Percentiles rank a stretch among this genome's conserved stretches.
phyloP scores from a whole-genome alignment of 2,329 filamentous ascomycete species.

The Boeremia exigua region DNA sequence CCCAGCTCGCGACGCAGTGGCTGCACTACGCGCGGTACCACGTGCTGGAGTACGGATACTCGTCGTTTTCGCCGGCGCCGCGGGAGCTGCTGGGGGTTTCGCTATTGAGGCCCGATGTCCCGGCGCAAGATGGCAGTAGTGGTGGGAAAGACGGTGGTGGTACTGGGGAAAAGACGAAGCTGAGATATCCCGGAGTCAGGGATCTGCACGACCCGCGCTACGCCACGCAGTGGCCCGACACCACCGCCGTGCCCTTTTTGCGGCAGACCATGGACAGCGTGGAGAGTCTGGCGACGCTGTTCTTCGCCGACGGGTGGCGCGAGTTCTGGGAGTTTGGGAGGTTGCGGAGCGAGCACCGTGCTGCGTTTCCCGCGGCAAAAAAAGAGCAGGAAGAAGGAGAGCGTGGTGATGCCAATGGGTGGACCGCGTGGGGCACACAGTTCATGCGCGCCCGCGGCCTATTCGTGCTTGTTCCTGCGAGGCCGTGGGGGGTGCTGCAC shows the following conservation, averaged over 20 bases:
- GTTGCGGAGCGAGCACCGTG: no score
- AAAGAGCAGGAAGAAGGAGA: no score
- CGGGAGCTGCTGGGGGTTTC: slow-evolving; percentile 74
- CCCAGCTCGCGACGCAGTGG: slow-evolving; percentile 79
- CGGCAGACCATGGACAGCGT: slow-evolving; percentile 81
- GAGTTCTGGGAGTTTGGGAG: slow-evolving; percentile 76
- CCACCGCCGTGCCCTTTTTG: slow-evolving; percentile 67
- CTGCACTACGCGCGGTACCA: slow-evolving; percentile 85
- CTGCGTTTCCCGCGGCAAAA: slow-evolving; percentile 72
- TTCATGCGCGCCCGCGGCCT: slow-evolving; percentile 80
- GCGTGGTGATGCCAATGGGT: no score
- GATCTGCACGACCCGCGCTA: slow-evolving; percentile 48
- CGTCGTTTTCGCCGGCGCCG: slow-evolving; percentile 57
- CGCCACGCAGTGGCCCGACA: slow-evolving; percentile 31
- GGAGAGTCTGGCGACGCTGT: slow-evolving; percentile 70
- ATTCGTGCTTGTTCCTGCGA: slow-evolving; percentile 77
- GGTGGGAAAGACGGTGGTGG: no score
- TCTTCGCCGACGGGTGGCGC: slow-evolving; percentile 85
- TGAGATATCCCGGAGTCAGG: slow-evolving; percentile 46
- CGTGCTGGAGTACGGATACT: slow-evolving; percentile 79
- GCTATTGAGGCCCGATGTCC: slow-evolving; percentile 60
- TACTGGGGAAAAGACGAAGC: no score
- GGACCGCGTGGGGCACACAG: slow-evolving; percentile 72
- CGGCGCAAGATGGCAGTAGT: no score
- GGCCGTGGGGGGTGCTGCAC: slow-evolving; percentile 12